Base-by-base conservation (phyloP, 2,329 filamentous ascomycete genomes). In the Penicillium sp. region DNA sequence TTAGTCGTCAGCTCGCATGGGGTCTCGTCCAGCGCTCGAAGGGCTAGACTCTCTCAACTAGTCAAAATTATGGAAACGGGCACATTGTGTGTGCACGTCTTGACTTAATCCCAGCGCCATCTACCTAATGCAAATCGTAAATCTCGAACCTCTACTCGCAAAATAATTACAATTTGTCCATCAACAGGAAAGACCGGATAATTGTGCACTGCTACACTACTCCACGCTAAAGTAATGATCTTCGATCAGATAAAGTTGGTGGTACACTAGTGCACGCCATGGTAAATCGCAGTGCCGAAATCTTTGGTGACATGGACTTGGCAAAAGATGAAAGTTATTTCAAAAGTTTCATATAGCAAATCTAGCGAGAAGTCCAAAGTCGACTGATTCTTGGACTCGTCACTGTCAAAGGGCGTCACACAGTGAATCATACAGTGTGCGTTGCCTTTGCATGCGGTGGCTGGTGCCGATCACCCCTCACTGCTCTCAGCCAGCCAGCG, bases 401-500 rank as follows among this genome's bases (percentile, higher is more conserved):
- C 28, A 11, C 10, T 3, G 1, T 47, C 2, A 8, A 31, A 47
- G 43, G 14, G 15, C 28, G 43, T 47, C 7, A 15, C 15, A 47
- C 43, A 47, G 42, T 31, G 43, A 47, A 47, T 47, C 43, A 47
- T 17, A 31, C 31, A 8, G 31, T 5, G 7, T 15, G 43, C 43
- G 22, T 31, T 11, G 25, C 6, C 14, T 31, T 31, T 17, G 43
- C 43, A 58, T 38, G 54, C 17, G 54, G 42, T 49, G 54, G 42
- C 42, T 41, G 42, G 56, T 15, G 56, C 50, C 43, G 50, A 54
- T 50, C 37, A 35, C 51, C 56, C 50, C 56, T 49, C 42, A 43
- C 34, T 49, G 11, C 28, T 28, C 25, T 28, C 25, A 7, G 25
- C 25, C 25, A 28, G 17, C 42, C 15, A 34, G n/a, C 22, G 20